A percentile compares a stretch with the other conserved stretches of the same genome.
phyloP scores from a whole-genome alignment of 176 grass and related monocot genomes.

The Bonia amplexicaulis region DNA sequence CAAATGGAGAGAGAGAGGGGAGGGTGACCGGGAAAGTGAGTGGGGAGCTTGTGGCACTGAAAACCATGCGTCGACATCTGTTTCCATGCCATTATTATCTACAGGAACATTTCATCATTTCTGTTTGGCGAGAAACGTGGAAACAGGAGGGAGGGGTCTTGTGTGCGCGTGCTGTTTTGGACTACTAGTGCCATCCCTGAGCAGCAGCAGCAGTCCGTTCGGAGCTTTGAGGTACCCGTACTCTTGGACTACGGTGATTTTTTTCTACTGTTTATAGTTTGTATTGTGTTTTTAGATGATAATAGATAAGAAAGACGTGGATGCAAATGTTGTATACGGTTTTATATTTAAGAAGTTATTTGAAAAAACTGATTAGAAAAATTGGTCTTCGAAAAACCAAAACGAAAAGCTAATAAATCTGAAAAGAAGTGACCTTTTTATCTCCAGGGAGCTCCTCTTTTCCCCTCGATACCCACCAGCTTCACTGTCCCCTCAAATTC shows the following conservation, averaged over 20 bases:
- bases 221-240: background rate
- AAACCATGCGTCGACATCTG: constrained; percentile 46
- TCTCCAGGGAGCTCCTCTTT: background rate
- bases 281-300: too few species aligned
- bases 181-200: constrained; percentile 17
- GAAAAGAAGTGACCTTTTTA: background rate
- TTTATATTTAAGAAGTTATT: too few species aligned
- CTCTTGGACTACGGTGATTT: too few species aligned
- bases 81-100: constrained; percentile 32
- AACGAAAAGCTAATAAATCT: too few species aligned
- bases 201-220: constrained; percentile 14
- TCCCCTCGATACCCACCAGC: background rate
- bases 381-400: too few species aligned
- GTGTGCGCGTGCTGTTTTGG: constrained; percentile 33
- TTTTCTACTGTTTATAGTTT: too few species aligned
- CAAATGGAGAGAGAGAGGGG: background rate
- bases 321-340: accelerated
- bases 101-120: constrained; percentile 32
- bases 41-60: constrained; percentile 47
- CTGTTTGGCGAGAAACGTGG: background rate
- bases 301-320: accelerated
- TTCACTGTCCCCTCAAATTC: background rate
- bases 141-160: background rate
- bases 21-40: background rate
- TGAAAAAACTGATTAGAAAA: too few species aligned